Evolutionary conservation across 2,329 filamentous ascomycete species (phyloP).

Genomic region (Cordyceps tenuipes): DNA sequence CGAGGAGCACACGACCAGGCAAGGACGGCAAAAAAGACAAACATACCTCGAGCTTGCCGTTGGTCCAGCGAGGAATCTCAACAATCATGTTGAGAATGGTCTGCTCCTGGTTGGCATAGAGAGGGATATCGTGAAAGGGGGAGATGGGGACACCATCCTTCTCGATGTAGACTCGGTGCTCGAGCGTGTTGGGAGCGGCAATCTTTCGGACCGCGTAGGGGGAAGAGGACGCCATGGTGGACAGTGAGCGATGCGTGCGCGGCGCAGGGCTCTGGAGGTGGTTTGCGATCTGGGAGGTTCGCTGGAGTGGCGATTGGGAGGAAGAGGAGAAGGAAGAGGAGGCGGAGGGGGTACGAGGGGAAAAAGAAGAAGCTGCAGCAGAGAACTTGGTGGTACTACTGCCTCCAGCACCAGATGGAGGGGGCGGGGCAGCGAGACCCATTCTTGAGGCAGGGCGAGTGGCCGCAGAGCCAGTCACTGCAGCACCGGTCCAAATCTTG

Average conservation of each 20-base stretch:
- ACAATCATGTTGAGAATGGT: constrained; percentile 98
- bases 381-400: constrained; percentile 8
- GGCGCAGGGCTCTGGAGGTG: constrained; percentile 37
- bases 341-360: constrained; percentile 16
- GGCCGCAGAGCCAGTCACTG: constrained; percentile 6
- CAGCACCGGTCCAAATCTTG: neutral
- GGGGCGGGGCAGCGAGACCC: constrained; percentile 29
- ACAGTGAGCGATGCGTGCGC: constrained; percentile 17
- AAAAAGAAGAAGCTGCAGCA: constrained; percentile 16
- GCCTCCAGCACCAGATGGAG: constrained; percentile 21
- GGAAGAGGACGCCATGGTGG: constrained; percentile 50
- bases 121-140: constrained; percentile 96
- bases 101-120: constrained; percentile 94
- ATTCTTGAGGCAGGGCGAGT: constrained; percentile 13
- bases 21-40: constrained; percentile 1
- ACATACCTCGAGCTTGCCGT: constrained; percentile 96
- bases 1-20: constrained; percentile 5
- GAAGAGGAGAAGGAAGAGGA: constrained; percentile 14
- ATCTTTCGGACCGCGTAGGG: constrained; percentile 78
- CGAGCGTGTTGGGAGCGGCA: constrained; percentile 81
- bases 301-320: constrained; percentile 39
- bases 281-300: constrained; percentile 47
- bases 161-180: constrained; percentile 97
- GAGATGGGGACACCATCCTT: constrained; percentile 92
- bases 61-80: constrained; percentile 99